A percentile compares a stretch with the other conserved stretches of the same genome.
Evolutionary conservation across 2,329 filamentous ascomycete genomes (phyloP).

Genomic region (Coniochaeta prunicola): DNA sequence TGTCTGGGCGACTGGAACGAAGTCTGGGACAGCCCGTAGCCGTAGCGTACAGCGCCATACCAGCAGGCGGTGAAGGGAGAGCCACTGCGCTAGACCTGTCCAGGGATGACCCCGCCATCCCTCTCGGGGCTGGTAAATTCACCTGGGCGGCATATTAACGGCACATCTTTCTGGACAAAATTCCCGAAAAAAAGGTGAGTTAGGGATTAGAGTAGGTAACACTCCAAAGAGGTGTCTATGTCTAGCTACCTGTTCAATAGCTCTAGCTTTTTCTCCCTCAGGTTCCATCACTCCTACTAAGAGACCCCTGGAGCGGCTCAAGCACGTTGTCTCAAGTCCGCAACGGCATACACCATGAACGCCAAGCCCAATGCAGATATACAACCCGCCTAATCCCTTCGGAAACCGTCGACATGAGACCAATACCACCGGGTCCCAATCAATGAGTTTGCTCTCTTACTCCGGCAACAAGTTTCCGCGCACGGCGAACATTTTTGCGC

Average conservation of each 20-base stretch:
- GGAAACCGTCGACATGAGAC: not conserved
- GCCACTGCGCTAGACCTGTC: not conserved
- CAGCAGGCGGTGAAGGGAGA: not conserved
- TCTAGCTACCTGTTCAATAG: not conserved
- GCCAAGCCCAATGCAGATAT: conserved; percentile 5
- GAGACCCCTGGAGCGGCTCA: not conserved
- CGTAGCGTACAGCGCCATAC: no score
- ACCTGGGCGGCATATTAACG: not conserved
- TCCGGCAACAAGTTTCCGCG: conserved; percentile 61
- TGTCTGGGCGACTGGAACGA: not conserved
- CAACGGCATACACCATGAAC: conserved; percentile 3
- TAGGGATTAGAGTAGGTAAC: not conserved
- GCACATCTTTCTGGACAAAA: not conserved
- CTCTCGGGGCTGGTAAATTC: not conserved
- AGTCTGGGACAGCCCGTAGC: not conserved
- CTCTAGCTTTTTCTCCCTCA: not conserved
- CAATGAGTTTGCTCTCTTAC: conserved; percentile 18
- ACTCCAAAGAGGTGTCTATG: not conserved
- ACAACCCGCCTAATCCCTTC: not conserved
- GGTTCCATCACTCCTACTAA: not conserved
- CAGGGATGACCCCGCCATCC: not conserved
- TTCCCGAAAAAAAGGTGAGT: not conserved
- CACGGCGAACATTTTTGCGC: conserved; percentile 96
- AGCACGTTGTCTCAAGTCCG: not conserved
- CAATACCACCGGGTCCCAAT: not conserved